Base-by-base conservation (phyloP, 345 rosid genomes). In the Punica granatum region DNA sequence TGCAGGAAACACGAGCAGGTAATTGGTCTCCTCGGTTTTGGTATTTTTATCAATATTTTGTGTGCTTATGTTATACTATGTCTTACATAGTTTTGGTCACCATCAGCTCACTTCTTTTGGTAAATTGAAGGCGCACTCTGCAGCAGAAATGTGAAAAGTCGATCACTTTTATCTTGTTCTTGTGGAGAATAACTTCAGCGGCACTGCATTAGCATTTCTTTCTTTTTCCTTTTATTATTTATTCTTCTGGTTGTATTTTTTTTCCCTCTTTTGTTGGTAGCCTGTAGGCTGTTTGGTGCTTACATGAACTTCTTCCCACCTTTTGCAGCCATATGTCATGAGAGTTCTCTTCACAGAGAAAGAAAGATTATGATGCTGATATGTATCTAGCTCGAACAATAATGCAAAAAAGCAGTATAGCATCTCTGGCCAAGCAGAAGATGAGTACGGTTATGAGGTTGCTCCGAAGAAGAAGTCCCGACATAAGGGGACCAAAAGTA, bases 401-500 rank as follows among this genome's bases (percentile, higher is more conserved):
- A 71, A 79, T 83, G 75, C 88, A 79, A 69, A 90, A 86, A 94
- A 83, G 70, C 84, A 70, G 65, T 89, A 74, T 76, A 89, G 84
- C 72, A 70, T 85, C 72, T 75, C 90, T 28, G 89, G 91, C 66
- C 87, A 71, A 75, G 92, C 90, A 43, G 99, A 94, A 74, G 95
- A 89, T 81, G 98, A 91, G 69, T 88, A 91, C 75, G 99, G 92
- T 78, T 94, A 75, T 74, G 99, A 88, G 28, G 92, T 82, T 32
- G 86, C 86, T 64, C 90, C 95, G 46, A 83, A 82, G 66, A 82
- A 73, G 66, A 89, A 84, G 71, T 75, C 87, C 0, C 66, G 69
- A 51, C 86, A 81, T 74, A 88, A 79, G 69, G 83, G 68, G 36
- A 71, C 67, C 13, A 77, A 44, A 44, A 78, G 63, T 62, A 82